Base-by-base conservation (phyloP, 805 yeast genomes). In the Saturnispora zaruensis region DNA sequence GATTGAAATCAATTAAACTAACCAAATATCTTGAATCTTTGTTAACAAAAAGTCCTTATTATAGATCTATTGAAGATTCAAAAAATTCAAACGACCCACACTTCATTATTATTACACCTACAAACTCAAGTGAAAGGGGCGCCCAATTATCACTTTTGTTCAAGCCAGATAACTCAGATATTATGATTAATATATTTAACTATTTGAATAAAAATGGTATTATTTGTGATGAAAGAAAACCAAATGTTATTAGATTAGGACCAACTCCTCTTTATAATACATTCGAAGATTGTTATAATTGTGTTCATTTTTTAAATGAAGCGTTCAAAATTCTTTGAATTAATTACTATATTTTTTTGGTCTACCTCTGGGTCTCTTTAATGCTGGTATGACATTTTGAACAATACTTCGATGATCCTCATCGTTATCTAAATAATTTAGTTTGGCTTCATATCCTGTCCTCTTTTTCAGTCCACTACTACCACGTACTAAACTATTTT, bases 171-270 rank as follows among this genome's bases (percentile, higher is more conserved):
- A 51, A 65, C 6, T 70, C 68, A 5, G 68, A 64, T 4, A 65
- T 77, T 2, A 88, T 89, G 96, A 82, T 77, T 49, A 59, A 62
- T 21, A 79, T 87, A 2, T 74, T 76, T 51, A 56, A 60, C 2
- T 68, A 70, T 52, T 61, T 90, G 53, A 74, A 70, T 54, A 59
- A 70, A 9, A 55, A 65, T 5, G 96, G 88, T 3, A 78, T 87
- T 1, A 77, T 90, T 23, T 84, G 87, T 51, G 98, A 90, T 63
- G 96, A 90, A 61, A 75, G 98, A 62, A 74, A 87, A 61, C 97
- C 97, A 1, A 81, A 81, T 61, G 97, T 89, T n/a, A 79, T 91
- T 37, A 71, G 97, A 51, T 61, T 90, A n/a, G 91, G 96, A 0
- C 96, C 98, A 6, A 72, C 77, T 3, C 93, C 96, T 0, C 70